A percentile compares a stretch with the other conserved stretches of the same genome.
These are phyloP conservation scores for Arthrobotrys musiformis DNA, from an alignment of 2,329 filamentous ascomycete genomes.

Conservation along the genomic window DNA sequence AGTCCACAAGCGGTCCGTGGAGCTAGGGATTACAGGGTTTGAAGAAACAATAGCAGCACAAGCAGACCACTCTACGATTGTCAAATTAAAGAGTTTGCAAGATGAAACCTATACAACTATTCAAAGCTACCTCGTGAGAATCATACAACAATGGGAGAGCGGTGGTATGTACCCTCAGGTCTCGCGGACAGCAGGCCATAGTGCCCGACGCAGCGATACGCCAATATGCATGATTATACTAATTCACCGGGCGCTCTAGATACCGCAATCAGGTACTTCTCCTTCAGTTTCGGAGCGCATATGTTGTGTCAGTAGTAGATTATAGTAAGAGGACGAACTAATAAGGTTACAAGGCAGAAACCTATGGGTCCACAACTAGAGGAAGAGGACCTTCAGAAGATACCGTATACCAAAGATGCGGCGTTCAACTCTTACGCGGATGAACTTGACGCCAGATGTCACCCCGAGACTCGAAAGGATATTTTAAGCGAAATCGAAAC, in stretches of 20 bases:
- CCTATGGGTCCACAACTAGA: not conserved
- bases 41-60: not conserved
- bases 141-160: no score
- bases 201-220: no score
- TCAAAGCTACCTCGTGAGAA: not conserved
- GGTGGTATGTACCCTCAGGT: no score
- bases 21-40: not conserved
- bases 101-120: not conserved
- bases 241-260: no score
- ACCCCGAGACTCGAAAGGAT: conserved; percentile 57
- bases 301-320: no score
- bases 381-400: conserved; percentile 8
- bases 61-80: not conserved
- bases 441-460: conserved; percentile 56
- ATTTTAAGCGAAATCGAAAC: conserved; percentile 52
- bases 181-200: no score
- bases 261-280: no score
- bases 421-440: conserved; percentile 55
- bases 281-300: no score
- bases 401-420: conserved; percentile 48
- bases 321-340: no score
- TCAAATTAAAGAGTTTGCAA: no score
- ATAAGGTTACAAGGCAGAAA: no score
- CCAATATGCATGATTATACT: no score
- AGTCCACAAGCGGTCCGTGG: not conserved